Base-by-base conservation (phyloP, 352 stramenopile species). In the Phytophthora pistaciae region DNA sequence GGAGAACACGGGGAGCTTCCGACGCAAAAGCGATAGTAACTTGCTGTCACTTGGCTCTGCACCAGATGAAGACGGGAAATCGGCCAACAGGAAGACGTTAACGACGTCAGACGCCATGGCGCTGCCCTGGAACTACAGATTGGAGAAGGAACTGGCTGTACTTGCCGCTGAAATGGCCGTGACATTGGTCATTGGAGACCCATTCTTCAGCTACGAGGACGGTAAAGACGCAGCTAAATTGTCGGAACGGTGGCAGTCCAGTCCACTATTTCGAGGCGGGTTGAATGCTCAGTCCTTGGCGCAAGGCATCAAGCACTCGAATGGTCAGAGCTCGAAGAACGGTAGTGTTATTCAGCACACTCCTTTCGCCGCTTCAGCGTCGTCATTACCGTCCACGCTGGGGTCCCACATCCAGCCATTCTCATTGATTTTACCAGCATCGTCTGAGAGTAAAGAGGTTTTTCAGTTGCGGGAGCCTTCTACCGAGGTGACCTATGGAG, bases 71-170 rank as follows among this genome's bases (percentile, higher is more conserved):
- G 59, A 69, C 13, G 21, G 18, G 2, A 80, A 64, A 59, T n/a
- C 2, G 10, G 3, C 3, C 10, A 53, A 3, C 13, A 62, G 20
- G 40, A 77, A 61, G 31, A 18, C n/a, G 1, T 23, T 60, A 8
- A 56, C 59, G 5, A 68, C 81, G 6, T 70, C 69, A 1, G 70
- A 81, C 36, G 73, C 77, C 2, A 70, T 85, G 31, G 54, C 56
- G 1, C 57, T 93, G 0, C 85, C 82, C 0, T 94, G 87, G 87
- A 77, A 76, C 40, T 82, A 80, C 27, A 65, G 83, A 52, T 64
- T 95, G 0, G 80, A 95, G 58, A 94, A 93, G 62, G 80, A 91
- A 14, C 14, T 95, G 9, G 87, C 77, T 10, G 68, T 85, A 13
- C 64, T 95, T 1, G 56, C 74, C 23, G 68, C 80, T 7, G 79